Percentiles rank a stretch among this genome's conserved stretches.
Conservation (phyloP, 1,139 yeast genomes). For the Schizosaccharomyces versatilis region DNA sequence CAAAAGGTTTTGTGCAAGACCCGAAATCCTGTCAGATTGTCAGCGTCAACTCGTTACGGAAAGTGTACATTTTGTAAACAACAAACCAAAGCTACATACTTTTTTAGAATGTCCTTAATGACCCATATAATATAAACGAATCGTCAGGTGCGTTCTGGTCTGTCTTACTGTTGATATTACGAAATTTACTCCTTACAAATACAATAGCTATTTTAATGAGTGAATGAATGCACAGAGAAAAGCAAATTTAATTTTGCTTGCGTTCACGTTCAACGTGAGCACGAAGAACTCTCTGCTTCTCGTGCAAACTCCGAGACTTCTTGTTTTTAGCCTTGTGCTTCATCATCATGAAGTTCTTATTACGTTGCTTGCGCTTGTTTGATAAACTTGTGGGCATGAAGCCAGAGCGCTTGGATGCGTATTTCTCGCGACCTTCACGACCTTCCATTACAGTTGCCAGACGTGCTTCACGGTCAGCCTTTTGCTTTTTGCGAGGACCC, state of each 20-base stretch:
- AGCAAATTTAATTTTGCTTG: neutral
- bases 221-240: too few species aligned
- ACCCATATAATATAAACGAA: neutral
- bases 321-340: slow-evolving; percentile 90
- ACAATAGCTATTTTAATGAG: too few species aligned
- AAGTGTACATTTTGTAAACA: neutral
- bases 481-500: slow-evolving; percentile 58
- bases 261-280: slow-evolving; percentile 30
- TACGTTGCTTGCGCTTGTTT: slow-evolving; percentile 82
- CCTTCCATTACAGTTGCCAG: slow-evolving; percentile 75
- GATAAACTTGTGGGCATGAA: slow-evolving; percentile 61
- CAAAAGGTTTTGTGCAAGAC: neutral
- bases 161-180: too few species aligned
- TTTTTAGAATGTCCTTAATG: neutral
- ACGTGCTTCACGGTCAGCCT: slow-evolving; percentile 74
- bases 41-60: neutral
- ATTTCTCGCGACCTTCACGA: slow-evolving; percentile 74
- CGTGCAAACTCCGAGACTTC: slow-evolving; percentile 69
- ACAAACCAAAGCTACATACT: too few species aligned
- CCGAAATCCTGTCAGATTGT: neutral
- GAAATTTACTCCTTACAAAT: too few species aligned
- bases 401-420: slow-evolving; percentile 70
- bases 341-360: slow-evolving; percentile 98
- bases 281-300: slow-evolving; percentile 62
- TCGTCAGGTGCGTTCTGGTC: too few species aligned